Evolutionary conservation across 73 alveolate genomes (phyloP).

Genomic region (Paramecium bursaria): DNA sequence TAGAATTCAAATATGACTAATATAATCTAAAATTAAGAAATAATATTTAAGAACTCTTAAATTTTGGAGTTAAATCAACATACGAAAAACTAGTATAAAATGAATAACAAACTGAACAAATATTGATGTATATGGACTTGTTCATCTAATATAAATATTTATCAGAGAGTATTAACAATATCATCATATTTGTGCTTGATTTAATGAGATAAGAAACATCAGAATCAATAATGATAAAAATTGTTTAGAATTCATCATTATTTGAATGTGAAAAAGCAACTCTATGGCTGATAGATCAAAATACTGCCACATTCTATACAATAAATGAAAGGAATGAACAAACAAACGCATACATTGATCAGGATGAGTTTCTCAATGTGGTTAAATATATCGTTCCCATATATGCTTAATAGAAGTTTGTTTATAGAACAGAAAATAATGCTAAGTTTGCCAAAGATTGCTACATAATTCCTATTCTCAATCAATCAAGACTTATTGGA

Average conservation of each 20-base stretch:
- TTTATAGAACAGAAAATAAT: constrained; percentile 9
- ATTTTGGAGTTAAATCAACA: constrained; percentile 22
- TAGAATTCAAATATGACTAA: constrained; percentile 22
- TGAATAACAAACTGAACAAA: constrained; percentile 15
- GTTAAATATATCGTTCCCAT: constrained; percentile 11
- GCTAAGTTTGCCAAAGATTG: constrained; percentile 54
- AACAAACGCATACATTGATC: constrained; percentile 30
- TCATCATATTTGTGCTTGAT: background rate
- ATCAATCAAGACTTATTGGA: constrained; percentile 43
- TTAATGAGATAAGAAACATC: background rate
- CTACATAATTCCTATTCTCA: constrained; percentile 28
- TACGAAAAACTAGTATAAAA: background rate
- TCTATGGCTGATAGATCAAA: constrained; percentile 46
- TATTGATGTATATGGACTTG: constrained; percentile 28
- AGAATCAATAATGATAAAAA: background rate
- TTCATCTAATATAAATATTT: constrained; percentile 16
- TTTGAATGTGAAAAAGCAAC: constrained; percentile 1
- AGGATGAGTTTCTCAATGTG: constrained; percentile 49
- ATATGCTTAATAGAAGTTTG: constrained; percentile 25
- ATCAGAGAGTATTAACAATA: constrained; percentile 16
- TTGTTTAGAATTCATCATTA: background rate
- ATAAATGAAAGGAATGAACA: constrained; percentile 38
- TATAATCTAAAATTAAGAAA: background rate
- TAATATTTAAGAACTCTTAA: constrained; percentile 4
- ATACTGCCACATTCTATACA: constrained; percentile 51